These are phyloP conservation scores for Annulohypoxylon nitens DNA, from an alignment of 495 filamentous ascomycete species.

Conservation along the genomic window DNA sequence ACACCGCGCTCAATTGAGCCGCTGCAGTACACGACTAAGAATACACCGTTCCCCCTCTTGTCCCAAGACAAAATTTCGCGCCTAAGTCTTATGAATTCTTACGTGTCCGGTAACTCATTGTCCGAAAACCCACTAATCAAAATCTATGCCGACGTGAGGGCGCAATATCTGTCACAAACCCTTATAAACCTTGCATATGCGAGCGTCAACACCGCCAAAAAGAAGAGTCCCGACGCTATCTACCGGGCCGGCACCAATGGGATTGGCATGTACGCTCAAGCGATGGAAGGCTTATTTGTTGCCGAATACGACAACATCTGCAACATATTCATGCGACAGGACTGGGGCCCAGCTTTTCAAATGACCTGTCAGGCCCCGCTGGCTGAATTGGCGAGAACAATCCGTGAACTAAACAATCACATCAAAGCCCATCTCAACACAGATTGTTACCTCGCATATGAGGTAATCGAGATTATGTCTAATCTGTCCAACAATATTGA, in stretches of 20 bases:
- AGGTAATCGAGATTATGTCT: slow-evolving; percentile 93
- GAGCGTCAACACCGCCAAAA: slow-evolving; percentile 87
- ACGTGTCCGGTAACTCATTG: slow-evolving; percentile 62
- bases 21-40: slow-evolving; percentile 92
- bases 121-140: slow-evolving; percentile 74
- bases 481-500: slow-evolving; percentile 84
- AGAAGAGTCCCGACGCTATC: slow-evolving; percentile 80
- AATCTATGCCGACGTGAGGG: slow-evolving; percentile 87
- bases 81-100: slow-evolving; percentile 65
- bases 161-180: slow-evolving; percentile 82
- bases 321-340: slow-evolving; percentile 83
- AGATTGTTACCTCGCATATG: slow-evolving; percentile 96
- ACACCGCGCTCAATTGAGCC: slow-evolving; percentile 84
- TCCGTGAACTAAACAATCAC: slow-evolving; percentile 89
- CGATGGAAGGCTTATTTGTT: slow-evolving; percentile 85
- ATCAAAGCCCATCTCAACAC: slow-evolving; percentile 88
- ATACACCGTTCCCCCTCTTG: slow-evolving; percentile 66
- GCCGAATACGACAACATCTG: slow-evolving; percentile 91
- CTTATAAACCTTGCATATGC: slow-evolving; percentile 88
- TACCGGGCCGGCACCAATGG: slow-evolving; percentile 94
- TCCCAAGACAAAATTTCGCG: slow-evolving; percentile 63
- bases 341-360: slow-evolving; percentile 82
- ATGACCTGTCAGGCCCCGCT: slow-evolving; percentile 81
- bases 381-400: slow-evolving; percentile 83
- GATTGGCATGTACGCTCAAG: slow-evolving; percentile 88